phyloP scores from a whole-genome alignment of 2,329 filamentous ascomycete species.

The Decorospora gaudefroyi region DNA sequence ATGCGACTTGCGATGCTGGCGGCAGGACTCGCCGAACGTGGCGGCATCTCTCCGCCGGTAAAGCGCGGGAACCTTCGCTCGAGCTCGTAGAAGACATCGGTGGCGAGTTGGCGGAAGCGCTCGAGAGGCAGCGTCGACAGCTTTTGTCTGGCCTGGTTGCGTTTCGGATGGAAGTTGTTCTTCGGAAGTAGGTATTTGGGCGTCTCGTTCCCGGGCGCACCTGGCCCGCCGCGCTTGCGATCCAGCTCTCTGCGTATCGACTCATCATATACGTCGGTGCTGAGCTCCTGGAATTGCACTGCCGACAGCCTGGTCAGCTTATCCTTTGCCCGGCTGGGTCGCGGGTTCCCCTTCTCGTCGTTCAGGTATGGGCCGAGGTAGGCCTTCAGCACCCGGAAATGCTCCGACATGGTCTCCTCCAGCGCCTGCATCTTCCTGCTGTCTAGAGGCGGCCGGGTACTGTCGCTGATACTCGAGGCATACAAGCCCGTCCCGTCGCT shows the following conservation, averaged over 20 bases:
- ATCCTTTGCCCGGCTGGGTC: constrained; percentile 87
- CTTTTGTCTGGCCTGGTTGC: constrained; percentile 96
- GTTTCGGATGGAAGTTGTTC: constrained; percentile 89
- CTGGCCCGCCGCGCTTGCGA: constrained; percentile 50
- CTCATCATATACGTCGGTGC: constrained; percentile 97
- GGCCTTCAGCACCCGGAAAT: constrained; percentile 77
- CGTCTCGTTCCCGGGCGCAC: constrained; percentile 54
- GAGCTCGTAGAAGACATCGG: constrained; percentile 93
- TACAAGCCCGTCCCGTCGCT: constrained; percentile 76
- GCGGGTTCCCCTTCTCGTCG: constrained; percentile 74
- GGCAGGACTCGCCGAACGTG: constrained; percentile 68
- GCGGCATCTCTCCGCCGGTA: constrained; percentile 67
- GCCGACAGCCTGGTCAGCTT: constrained; percentile 88
- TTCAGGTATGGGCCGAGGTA: constrained; percentile 72
- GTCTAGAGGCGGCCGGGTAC: constrained; percentile 56
- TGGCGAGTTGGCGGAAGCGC: constrained; percentile 87
- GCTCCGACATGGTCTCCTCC: constrained; percentile 75
- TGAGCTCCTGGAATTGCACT: constrained; percentile 95
- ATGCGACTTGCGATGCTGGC: constrained; percentile 60
- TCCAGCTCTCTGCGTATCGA: constrained; percentile 80
- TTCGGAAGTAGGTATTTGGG: constrained; percentile 76
- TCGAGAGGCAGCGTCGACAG: constrained; percentile 85
- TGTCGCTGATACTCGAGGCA: constrained; percentile 55
- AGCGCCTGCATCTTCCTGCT: constrained; percentile 61
- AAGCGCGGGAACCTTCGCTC: constrained; percentile 89